phyloP scores from a whole-genome alignment of 768 basidiomycete genomes.

The Russula sp. region DNA sequence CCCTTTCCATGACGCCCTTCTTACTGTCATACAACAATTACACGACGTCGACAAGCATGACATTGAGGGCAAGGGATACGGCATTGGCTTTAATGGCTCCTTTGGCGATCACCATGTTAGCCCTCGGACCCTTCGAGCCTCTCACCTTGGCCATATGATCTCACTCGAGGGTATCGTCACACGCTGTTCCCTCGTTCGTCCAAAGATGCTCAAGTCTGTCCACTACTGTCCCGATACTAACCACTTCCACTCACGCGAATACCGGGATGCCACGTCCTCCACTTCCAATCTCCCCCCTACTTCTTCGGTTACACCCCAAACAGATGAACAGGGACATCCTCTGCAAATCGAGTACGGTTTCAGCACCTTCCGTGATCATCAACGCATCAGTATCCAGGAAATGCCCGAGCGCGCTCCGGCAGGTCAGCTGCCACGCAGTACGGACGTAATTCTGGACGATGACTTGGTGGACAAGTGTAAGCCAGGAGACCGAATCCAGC shows the following conservation, averaged over 20 bases:
- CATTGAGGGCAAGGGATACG: conserved; percentile 70
- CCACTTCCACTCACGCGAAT: conserved; percentile 79
- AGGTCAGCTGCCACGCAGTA: conserved; percentile 92
- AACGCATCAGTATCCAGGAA: conserved; percentile 96
- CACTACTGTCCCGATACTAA: conserved; percentile 90
- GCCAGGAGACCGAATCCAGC: conserved; percentile 94
- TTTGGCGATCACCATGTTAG: conserved; percentile 98
- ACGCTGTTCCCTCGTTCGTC: conserved; percentile 93
- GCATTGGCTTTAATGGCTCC: conserved; percentile 88
- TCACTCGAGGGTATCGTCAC: conserved; percentile 97
- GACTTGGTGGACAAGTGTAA: conserved; percentile 97
- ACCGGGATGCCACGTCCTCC: conserved; percentile 87
- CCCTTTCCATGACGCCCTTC: conserved; percentile 82
- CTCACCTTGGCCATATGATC: conserved; percentile 93
- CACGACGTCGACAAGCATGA: conserved; percentile 78
- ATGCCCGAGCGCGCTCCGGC: conserved; percentile 99
- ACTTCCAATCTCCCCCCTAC: conserved; percentile 83
- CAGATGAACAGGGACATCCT: conserved; percentile 81
- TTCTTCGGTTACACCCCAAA: conserved; percentile 79
- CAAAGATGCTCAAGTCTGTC: conserved; percentile 96
- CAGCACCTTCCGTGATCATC: conserved; percentile 91
- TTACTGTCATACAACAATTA: conserved; percentile 61
- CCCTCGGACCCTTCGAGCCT: conserved; percentile 82
- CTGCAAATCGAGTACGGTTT: conserved; percentile 90
- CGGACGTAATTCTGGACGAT: conserved; percentile 92